Conservation (phyloP, 345 rosid species). For the Eucalyptus albens region DNA sequence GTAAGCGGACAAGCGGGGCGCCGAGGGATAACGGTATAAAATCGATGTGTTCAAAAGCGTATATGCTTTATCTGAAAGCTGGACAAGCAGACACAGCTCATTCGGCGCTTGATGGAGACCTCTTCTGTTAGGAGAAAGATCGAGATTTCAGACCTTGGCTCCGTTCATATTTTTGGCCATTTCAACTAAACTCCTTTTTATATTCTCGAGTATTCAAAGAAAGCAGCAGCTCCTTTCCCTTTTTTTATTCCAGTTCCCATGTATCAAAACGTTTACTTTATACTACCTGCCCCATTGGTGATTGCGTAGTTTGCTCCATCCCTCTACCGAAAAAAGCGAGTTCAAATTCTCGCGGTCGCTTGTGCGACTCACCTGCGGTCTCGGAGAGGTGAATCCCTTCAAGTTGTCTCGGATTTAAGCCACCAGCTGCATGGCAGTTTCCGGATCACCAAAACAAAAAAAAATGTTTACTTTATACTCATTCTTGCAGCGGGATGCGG, state of each 20-base stretch:
- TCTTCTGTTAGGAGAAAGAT: not conserved
- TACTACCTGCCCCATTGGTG: no score
- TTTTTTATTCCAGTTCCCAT: not conserved
- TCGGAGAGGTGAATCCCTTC: no score
- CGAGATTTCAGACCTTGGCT: not conserved
- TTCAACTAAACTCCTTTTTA: not conserved
- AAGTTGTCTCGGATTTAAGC: fast-evolving
- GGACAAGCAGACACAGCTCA: not conserved
- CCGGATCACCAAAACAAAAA: no score
- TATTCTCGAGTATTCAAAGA: not conserved
- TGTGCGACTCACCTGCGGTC: no score
- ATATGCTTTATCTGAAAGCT: not conserved
- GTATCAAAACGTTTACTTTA: not conserved
- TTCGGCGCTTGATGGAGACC: not conserved
- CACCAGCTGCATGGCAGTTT: no score
- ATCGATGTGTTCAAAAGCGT: no score
- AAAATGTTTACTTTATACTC: no score
- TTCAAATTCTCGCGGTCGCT: no score
- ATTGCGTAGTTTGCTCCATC: no score
- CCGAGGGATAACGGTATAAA: not conserved
- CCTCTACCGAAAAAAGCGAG: no score
- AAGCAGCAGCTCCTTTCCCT: not conserved
- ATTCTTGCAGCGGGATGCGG: not conserved
- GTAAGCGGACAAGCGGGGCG: not conserved
- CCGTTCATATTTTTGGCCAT: not conserved